phyloP scores from a whole-genome alignment of 306 rosid genomes.

The Castanea sativa region DNA sequence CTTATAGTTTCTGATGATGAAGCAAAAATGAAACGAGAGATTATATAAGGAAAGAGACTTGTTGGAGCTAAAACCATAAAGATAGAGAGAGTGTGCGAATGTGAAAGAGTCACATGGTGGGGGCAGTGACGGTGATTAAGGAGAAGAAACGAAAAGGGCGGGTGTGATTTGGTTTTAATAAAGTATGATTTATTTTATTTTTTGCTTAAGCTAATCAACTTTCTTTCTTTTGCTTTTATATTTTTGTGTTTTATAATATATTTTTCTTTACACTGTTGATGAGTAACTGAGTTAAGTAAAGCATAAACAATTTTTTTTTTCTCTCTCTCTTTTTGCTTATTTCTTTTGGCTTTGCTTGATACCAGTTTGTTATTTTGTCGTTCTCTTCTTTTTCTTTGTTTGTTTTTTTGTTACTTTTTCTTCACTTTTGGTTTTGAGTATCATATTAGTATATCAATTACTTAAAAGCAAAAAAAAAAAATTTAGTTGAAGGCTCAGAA shows the following conservation, averaged over 20 bases:
- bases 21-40: neutral
- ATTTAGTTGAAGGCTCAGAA: too few species aligned
- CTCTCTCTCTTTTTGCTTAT: neutral
- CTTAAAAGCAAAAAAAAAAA: too few species aligned
- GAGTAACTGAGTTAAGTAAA: slow-evolving; percentile 36
- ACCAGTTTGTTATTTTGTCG: slow-evolving; percentile 25
- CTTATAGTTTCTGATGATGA: slow-evolving; percentile 5
- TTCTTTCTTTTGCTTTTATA: too few species aligned
- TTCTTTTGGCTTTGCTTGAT: neutral
- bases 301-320: neutral
- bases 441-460: too few species aligned
- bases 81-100: neutral
- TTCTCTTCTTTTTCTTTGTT: neutral
- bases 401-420: neutral
- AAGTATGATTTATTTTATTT: neutral
- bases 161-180: slow-evolving; percentile 35
- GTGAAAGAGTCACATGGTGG: slow-evolving; percentile 53
- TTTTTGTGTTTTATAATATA: neutral
- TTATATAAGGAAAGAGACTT: slow-evolving; percentile 17
- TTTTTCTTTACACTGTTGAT: neutral
- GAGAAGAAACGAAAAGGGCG: slow-evolving; percentile 45
- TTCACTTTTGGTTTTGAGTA: neutral
- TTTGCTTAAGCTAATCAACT: neutral
- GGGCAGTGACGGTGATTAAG: slow-evolving; percentile 27
- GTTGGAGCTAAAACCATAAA: neutral